Evolutionary conservation across 768 basidiomycete species (phyloP).

Genomic region (Sarcodon aspratus): DNA sequence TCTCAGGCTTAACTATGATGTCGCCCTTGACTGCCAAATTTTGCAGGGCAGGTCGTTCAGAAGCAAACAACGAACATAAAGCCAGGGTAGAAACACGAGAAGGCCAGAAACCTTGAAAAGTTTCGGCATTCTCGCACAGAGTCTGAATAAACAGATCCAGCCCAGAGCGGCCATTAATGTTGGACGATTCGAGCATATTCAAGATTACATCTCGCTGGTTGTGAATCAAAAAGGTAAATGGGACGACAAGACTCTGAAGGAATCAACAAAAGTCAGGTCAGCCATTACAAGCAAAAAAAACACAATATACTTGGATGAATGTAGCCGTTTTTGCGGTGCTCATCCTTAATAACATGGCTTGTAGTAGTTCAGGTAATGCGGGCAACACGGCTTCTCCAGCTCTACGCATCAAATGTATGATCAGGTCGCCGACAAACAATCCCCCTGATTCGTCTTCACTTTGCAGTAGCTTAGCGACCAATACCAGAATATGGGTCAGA

Average conservation of each 20-base stretch:
- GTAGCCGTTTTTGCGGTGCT: conserved; percentile 79
- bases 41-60: conserved; percentile 55
- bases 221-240: conserved; percentile 89
- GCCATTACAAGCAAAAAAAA: neutral
- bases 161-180: conserved; percentile 46
- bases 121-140: conserved; percentile 93
- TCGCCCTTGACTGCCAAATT: conserved; percentile 81
- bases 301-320: conserved; percentile 65
- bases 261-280: neutral
- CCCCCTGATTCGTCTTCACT: conserved; percentile 86
- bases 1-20: conserved; percentile 73
- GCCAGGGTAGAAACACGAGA: conserved; percentile 78
- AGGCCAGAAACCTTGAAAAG: conserved; percentile 94
- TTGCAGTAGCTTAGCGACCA: conserved; percentile 71
- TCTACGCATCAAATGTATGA: conserved; percentile 83
- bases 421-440: conserved; percentile 86
- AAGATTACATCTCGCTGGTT: conserved; percentile 78
- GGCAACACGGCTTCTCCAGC: conserved; percentile 74
- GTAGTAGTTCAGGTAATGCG: conserved; percentile 78
- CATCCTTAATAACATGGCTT: conserved; percentile 77
- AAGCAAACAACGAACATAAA: conserved; percentile 59
- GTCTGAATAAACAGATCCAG: conserved; percentile 84
- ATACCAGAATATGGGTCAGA: conserved; percentile 57
- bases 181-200: conserved; percentile 59
- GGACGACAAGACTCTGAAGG: conserved; percentile 72